These are phyloP conservation scores for Lactifluus rugatus DNA, from an alignment of 768 basidiomycete species.

Conservation along the genomic window DNA sequence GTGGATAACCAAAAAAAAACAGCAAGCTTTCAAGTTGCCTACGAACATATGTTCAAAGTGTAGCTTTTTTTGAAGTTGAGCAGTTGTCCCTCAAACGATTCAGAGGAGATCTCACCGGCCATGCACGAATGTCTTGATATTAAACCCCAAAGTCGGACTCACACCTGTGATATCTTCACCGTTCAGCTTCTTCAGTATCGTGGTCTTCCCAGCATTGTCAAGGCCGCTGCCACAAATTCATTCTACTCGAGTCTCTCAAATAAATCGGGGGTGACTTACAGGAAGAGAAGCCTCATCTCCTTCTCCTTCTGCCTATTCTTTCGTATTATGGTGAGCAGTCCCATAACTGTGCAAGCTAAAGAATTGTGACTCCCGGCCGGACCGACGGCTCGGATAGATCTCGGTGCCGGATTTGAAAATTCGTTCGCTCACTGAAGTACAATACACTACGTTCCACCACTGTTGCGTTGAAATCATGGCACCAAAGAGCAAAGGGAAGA, in stretches of 20 bases:
- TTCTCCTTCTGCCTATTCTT: constrained; percentile 93
- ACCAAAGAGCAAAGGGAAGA: constrained; percentile 78
- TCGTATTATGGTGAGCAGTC: constrained; percentile 91
- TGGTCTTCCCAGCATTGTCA: constrained; percentile 98
- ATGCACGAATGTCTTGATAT: constrained; percentile 94
- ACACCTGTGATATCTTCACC: constrained; percentile 83
- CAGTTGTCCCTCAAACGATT: neutral
- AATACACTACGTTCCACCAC: neutral
- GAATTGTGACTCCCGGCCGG: neutral
- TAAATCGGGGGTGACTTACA: constrained; percentile 39
- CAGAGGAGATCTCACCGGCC: constrained; percentile 52
- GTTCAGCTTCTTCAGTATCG: constrained; percentile 90
- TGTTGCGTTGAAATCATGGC: constrained; percentile 33
- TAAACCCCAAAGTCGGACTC: constrained; percentile 94
- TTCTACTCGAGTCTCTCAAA: neutral
- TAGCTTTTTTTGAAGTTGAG: constrained; percentile 37
- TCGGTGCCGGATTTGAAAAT: neutral
- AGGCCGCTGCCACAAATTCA: constrained; percentile 54
- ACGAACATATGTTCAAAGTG: constrained; percentile 71
- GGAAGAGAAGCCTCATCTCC: constrained; percentile 93
- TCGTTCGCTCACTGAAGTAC: neutral
- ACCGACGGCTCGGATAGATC: neutral
- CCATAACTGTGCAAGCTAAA: constrained; percentile 45
- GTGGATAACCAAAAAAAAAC: neutral
- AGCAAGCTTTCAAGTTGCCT: neutral